Evolutionary conservation across 306 rosid genomes (phyloP).

Genomic region (Dryas octopetala): DNA sequence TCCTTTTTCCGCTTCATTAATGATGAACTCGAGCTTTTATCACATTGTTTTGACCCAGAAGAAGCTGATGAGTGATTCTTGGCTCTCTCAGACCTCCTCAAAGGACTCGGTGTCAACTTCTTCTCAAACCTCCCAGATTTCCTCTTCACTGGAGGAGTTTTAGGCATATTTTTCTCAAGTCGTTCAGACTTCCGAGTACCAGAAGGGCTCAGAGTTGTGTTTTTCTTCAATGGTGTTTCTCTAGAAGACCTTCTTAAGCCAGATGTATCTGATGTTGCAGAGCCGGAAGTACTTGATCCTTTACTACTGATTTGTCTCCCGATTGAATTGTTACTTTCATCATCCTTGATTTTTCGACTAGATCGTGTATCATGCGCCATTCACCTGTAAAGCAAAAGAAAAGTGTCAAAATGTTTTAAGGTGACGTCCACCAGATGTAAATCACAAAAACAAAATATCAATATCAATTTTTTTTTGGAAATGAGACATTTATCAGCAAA

Average conservation of each 20-base stretch:
- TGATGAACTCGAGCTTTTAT: conserved; percentile 44
- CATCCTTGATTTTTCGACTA: conserved; percentile 46
- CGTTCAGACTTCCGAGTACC: conserved; percentile 44
- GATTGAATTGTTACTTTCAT: conserved; percentile 34
- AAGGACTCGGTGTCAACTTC: conserved; percentile 44
- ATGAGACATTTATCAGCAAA: no score
- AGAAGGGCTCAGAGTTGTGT: conserved; percentile 30
- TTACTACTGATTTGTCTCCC: conserved; percentile 31
- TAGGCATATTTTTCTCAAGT: conserved; percentile 34
- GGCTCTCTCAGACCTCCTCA: conserved; percentile 61
- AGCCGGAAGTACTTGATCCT: conserved; percentile 33
- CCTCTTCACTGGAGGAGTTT: conserved; percentile 30
- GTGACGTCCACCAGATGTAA: not conserved
- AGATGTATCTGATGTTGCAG: conserved; percentile 34
- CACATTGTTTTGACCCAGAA: conserved; percentile 41
- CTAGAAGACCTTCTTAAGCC: conserved; percentile 58
- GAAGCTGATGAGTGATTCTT: conserved; percentile 33
- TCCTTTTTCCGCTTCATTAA: conserved; percentile 34
- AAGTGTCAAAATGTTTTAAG: not conserved
- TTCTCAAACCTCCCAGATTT: conserved; percentile 44
- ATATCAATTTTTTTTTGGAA: no score
- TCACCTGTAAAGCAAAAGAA: conserved; percentile 23
- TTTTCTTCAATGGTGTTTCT: conserved; percentile 40
- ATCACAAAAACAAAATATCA: not conserved
- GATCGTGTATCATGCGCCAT: conserved; percentile 59